Conservation (phyloP, 805 yeast genomes). For the Vanderwaltozyma verrucispora region DNA sequence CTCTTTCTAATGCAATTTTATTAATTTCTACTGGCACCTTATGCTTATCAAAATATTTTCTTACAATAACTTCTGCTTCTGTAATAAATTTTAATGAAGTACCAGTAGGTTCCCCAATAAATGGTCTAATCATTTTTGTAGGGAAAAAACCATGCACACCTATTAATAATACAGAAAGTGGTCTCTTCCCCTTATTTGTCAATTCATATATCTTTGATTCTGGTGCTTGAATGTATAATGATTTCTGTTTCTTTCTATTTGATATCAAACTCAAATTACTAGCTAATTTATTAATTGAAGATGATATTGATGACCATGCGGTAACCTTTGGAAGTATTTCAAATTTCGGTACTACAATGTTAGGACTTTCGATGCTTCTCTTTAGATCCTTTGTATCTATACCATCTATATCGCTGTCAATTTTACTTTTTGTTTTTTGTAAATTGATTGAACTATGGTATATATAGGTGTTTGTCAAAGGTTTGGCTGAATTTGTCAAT, state of each 20-base stretch:
- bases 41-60: conserved; percentile 47
- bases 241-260: conserved; percentile 5
- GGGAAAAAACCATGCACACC: conserved; percentile 98
- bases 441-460: background rate
- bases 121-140: conserved; percentile 66
- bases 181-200: conserved; percentile 15
- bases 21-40: conserved; percentile 48
- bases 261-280: conserved; percentile 6
- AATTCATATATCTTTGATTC: conserved; percentile 10
- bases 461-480: conserved; percentile 1
- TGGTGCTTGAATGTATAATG: conserved; percentile 11
- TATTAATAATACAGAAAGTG: conserved; percentile 61
- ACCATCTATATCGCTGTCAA: conserved; percentile 2
- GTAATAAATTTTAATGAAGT: conserved; percentile 84
- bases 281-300: conserved; percentile 9
- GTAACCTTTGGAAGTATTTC: conserved; percentile 21
- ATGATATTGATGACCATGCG: conserved; percentile 17
- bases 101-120: conserved; percentile 94
- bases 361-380: conserved; percentile 11
- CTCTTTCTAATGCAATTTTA: conserved; percentile 87
- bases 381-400: conserved; percentile 1
- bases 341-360: conserved; percentile 25
- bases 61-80: conserved; percentile 75
- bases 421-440: background rate
- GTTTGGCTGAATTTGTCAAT: conserved; percentile 1